These are phyloP conservation scores for Linanthus parryae DNA, from an alignment of 148 eudicot species.

Conservation along the genomic window DNA sequence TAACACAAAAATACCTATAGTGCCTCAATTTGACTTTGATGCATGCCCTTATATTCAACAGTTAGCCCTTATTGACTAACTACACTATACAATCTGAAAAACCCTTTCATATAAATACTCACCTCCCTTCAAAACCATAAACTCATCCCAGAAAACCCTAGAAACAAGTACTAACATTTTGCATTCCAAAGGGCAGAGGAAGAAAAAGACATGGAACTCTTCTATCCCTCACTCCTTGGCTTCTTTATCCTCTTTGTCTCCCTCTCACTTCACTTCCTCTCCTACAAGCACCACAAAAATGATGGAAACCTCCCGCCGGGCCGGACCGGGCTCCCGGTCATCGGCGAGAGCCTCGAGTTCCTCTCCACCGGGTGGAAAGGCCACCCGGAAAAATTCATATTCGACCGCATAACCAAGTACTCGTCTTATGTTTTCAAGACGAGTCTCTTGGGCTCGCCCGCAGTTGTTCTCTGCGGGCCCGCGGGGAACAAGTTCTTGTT, in stretches of 20 bases:
- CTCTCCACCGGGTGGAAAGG: conserved; percentile 6
- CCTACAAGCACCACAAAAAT: conserved; percentile 5
- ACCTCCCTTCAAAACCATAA: no score
- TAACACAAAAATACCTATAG: no score
- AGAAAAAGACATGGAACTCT: no score
- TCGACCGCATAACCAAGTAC: conserved; percentile 8
- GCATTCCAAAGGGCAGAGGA: no score
- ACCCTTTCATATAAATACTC: no score
- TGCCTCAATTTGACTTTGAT: no score
- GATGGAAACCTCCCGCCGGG: conserved; percentile 11
- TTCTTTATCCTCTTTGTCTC: background rate
- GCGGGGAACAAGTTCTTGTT: conserved; percentile 32
- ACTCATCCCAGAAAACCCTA: no score
- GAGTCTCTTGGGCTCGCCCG: background rate
- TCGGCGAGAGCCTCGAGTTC: conserved; percentile 12
- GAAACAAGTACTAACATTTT: no score
- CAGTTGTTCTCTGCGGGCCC: conserved; percentile 25
- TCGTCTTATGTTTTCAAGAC: conserved; percentile 11
- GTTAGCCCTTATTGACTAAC: no score
- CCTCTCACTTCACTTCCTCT: conserved; percentile 1
- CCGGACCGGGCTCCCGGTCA: background rate
- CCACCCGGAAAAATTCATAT: conserved; percentile 11
- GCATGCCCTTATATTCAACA: no score
- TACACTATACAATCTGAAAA: no score
- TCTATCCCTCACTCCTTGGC: background rate